These are phyloP conservation scores for Colletotrichum musicola DNA, from an alignment of 2,329 filamentous ascomycete genomes.

Conservation along the genomic window DNA sequence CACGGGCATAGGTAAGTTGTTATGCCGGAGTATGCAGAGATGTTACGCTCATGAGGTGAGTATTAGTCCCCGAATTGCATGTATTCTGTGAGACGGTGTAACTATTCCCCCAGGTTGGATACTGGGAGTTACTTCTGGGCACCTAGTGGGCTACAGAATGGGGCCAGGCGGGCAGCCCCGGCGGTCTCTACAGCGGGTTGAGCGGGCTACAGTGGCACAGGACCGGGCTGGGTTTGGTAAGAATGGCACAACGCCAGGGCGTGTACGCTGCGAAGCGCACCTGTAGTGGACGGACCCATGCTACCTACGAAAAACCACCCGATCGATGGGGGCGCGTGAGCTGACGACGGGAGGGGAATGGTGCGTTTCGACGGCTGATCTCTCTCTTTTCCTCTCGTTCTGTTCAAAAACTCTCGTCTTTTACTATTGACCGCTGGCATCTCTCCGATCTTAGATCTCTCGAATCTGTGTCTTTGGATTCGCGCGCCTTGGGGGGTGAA, in stretches of 20 bases:
- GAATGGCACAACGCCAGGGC: too few relatives aligned
- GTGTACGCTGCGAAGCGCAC: too few relatives aligned
- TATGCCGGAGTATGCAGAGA: constrained; percentile 9
- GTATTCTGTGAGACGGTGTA: too few relatives aligned
- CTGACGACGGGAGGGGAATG: constrained; percentile 35
- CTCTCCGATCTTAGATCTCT: constrained; percentile 4
- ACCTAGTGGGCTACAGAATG: not conserved
- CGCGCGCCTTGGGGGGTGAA: not conserved
- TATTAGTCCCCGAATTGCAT: not conserved
- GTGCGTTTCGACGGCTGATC: constrained; percentile 17
- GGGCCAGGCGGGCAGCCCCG: not conserved
- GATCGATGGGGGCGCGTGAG: constrained; percentile 34
- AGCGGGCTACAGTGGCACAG: too few relatives aligned
- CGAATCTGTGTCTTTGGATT: constrained; percentile 14
- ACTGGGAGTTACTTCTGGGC: too few relatives aligned
- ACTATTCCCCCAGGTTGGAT: too few relatives aligned
- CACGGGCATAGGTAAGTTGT: not conserved
- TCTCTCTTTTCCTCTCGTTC: not conserved
- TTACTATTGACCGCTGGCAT: constrained; percentile 12
- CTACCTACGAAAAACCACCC: constrained; percentile 13
- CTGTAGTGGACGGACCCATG: not conserved
- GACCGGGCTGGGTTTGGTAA: too few relatives aligned
- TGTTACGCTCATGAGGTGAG: constrained; percentile 2
- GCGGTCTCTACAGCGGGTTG: too few relatives aligned
- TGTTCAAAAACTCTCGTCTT: too few relatives aligned